phyloP scores from a whole-genome alignment of 1,284 basidiomycete genomes.

The Fomitiporia mediterranea region DNA sequence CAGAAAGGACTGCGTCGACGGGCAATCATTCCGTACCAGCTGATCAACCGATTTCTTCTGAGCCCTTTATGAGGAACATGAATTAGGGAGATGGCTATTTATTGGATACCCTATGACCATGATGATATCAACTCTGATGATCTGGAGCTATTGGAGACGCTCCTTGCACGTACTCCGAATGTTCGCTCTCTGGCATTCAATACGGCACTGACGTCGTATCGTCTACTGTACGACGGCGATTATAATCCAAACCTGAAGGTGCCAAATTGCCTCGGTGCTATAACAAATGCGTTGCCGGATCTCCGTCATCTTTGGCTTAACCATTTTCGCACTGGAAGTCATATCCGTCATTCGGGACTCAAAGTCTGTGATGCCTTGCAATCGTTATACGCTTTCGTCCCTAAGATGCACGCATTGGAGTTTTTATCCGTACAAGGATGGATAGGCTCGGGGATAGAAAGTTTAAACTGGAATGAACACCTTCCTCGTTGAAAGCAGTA shows the following conservation, averaged over 20 bases:
- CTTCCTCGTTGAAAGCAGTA: background rate
- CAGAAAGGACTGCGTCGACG: background rate
- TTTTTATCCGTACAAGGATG: background rate
- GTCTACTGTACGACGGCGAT: background rate
- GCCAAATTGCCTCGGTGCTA: background rate
- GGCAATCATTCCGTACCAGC: constrained; percentile 1
- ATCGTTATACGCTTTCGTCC: background rate
- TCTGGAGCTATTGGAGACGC: constrained; percentile 6
- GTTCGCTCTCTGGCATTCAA: constrained; percentile 1
- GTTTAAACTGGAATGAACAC: background rate
- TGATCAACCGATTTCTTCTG: background rate
- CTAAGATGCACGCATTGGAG: background rate
- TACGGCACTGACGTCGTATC: background rate
- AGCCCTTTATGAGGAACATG: background rate
- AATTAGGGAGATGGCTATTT: background rate
- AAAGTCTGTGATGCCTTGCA: background rate
- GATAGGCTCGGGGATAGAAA: background rate
- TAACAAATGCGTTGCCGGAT: background rate
- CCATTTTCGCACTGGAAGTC: too few relatives aligned
- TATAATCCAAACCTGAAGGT: too few relatives aligned
- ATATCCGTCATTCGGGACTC: too few relatives aligned
- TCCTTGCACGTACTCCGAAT: background rate
- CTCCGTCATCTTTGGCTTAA: background rate
- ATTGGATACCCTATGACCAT: background rate
- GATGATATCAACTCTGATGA: background rate